phyloP scores from a whole-genome alignment of 2,329 filamentous ascomycete species.

The Venturia nashicola region DNA sequence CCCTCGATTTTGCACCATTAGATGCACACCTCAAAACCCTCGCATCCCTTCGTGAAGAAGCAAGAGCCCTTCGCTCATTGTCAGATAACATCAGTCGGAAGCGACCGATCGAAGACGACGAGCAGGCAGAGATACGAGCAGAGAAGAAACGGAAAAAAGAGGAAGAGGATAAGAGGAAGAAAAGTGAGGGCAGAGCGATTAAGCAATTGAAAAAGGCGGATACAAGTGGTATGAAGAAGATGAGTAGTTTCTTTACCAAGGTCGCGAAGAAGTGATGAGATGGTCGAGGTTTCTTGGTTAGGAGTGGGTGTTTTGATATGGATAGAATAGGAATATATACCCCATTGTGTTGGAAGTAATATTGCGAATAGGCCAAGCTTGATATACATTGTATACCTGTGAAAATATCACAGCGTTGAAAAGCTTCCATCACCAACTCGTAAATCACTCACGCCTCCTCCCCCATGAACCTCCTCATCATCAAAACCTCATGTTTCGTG shows the following conservation, averaged over 20 bases:
- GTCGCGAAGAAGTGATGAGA: not conserved
- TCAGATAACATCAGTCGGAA: constrained; percentile 59
- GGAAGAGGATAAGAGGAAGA: constrained; percentile 78
- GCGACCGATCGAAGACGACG: constrained; percentile 53
- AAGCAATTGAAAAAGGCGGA: constrained; percentile 81
- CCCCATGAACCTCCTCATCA: constrained; percentile 28
- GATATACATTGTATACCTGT: not conserved
- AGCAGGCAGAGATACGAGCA: constrained; percentile 43
- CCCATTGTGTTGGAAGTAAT: not conserved
- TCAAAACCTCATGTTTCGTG: constrained; percentile 41
- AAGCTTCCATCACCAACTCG: no score
- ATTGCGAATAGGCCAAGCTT: no score
- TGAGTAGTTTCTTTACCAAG: constrained; percentile 77
- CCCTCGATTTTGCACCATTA: constrained; percentile 56
- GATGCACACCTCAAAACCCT: constrained; percentile 57
- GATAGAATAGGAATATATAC: not conserved
- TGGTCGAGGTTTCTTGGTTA: not conserved
- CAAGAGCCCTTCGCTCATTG: constrained; percentile 52
- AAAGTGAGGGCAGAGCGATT: constrained; percentile 65
- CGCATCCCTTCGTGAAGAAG: constrained; percentile 56
- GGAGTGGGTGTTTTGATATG: not conserved
- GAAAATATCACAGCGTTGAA: not conserved
- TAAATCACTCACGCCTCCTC: not conserved
- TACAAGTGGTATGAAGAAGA: constrained; percentile 87
- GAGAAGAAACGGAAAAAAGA: constrained; percentile 80